Conservation (phyloP, 805 yeast species). For the Ogataea philodendri region DNA sequence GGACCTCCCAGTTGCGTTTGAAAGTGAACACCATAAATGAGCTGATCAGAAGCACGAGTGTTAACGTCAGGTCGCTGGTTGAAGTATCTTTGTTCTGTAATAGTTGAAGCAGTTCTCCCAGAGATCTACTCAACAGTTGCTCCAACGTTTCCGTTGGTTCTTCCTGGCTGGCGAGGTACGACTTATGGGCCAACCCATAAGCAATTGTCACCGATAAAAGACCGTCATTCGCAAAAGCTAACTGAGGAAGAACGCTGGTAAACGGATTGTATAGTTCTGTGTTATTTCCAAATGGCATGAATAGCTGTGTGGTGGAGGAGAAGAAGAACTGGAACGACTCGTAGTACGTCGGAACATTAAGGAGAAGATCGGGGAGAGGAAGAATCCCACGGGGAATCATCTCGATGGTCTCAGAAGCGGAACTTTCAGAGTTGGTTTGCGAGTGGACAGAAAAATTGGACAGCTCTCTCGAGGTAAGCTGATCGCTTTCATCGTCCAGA, state of each 20-base stretch:
- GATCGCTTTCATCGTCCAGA: constrained; percentile 14
- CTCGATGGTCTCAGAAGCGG: constrained; percentile 21
- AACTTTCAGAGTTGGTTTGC: constrained; percentile 15
- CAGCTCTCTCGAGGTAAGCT: constrained; percentile 1
- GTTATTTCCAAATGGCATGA: constrained; percentile 64
- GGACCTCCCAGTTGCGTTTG: constrained; percentile 59
- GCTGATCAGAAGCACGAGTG: constrained; percentile 56
- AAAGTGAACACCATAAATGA: constrained; percentile 52
- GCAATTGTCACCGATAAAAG: constrained; percentile 56
- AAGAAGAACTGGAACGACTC: constrained; percentile 64
- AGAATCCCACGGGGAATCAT: constrained; percentile 35
- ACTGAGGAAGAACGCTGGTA: constrained; percentile 57
- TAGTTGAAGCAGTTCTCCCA: constrained; percentile 52
- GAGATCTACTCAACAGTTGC: constrained; percentile 53
- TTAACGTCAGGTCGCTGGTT: constrained; percentile 64
- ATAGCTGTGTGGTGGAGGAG: constrained; percentile 54
- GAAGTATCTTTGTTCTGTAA: constrained; percentile 51
- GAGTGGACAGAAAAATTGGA: not conserved
- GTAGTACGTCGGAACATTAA: constrained; percentile 57
- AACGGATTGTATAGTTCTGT: constrained; percentile 70
- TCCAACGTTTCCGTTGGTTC: constrained; percentile 45
- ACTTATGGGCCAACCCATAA: constrained; percentile 44
- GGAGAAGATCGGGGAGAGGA: constrained; percentile 61
- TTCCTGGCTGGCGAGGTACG: constrained; percentile 23
- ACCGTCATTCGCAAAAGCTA: constrained; percentile 61